Percentiles rank a stretch among this genome's conserved stretches.
Conservation (phyloP, 2,329 filamentous ascomycete species). For the Macroventuria anomochaeta region DNA sequence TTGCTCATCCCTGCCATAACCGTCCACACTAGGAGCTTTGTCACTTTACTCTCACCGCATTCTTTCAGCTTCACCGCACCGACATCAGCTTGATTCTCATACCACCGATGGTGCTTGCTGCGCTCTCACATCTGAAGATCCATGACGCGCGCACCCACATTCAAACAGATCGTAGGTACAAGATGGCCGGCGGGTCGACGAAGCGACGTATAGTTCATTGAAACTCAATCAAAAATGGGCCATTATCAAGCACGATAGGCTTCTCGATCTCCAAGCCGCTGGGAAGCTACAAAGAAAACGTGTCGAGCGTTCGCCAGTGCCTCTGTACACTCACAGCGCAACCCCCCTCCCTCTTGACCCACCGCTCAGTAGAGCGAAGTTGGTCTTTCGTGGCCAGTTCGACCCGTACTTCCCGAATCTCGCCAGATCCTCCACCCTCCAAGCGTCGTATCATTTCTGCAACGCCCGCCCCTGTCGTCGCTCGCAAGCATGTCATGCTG, state of each 20-base stretch:
- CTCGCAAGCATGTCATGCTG: too few relatives aligned
- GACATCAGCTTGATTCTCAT: too few relatives aligned
- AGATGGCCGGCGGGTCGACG: constrained; percentile 9
- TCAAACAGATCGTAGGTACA: too few relatives aligned
- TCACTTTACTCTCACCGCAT: too few relatives aligned
- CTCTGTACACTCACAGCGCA: neutral
- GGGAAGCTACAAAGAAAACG: constrained; percentile 1
- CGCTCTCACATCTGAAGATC: too few relatives aligned
- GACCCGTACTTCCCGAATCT: constrained; percentile 13
- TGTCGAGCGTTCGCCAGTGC: neutral
- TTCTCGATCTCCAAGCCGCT: neutral
- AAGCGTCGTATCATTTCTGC: too few relatives aligned
- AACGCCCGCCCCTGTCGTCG: too few relatives aligned
- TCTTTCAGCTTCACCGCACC: neutral
- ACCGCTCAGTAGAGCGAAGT: neutral
- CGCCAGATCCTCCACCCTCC: too few relatives aligned
- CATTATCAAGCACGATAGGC: neutral
- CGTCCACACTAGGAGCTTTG: too few relatives aligned
- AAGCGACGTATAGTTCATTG: constrained; percentile 14
- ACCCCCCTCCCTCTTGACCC: neutral
- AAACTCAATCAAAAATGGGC: neutral
- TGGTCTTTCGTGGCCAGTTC: neutral
- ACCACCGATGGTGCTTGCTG: too few relatives aligned
- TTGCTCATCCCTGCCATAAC: too few relatives aligned
- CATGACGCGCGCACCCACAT: too few relatives aligned